Conservation (phyloP, 192 early-diverging fungal genomes). For the Linnemannia hyalina region DNA sequence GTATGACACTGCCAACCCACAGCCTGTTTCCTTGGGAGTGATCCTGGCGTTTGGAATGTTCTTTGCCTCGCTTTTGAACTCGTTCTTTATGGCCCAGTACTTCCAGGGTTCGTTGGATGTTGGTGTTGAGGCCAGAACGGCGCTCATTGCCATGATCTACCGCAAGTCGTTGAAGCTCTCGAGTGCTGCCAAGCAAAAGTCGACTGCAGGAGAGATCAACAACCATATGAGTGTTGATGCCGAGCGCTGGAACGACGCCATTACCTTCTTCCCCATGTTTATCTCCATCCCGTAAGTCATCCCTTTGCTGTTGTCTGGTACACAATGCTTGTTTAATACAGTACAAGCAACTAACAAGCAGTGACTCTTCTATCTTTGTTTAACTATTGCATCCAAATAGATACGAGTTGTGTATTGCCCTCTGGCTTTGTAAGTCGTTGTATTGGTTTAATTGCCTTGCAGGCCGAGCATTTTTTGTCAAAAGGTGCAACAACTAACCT, state of each 20-base stretch:
- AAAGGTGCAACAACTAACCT: neutral
- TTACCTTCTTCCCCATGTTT: conserved; percentile 41
- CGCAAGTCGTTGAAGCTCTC: conserved; percentile 54
- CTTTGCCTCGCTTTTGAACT: conserved; percentile 34
- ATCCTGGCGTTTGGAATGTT: conserved; percentile 58
- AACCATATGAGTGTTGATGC: conserved; percentile 61
- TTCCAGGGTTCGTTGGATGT: conserved; percentile 41
- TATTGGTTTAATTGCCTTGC: neutral
- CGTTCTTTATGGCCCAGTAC: conserved; percentile 51
- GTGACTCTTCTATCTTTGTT: neutral
- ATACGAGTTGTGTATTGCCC: conserved; percentile 41
- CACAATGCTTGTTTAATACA: neutral
- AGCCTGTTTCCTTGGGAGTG: conserved; percentile 41
- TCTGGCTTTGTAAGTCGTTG: conserved; percentile 43
- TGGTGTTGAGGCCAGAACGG: conserved; percentile 47
- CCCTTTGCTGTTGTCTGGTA: neutral
- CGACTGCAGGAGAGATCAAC: conserved; percentile 56
- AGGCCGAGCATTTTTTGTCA: neutral
- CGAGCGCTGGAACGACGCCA: conserved; percentile 35
- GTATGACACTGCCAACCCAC: conserved; percentile 10
- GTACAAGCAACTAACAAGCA: neutral
- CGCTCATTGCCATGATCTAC: conserved; percentile 58
- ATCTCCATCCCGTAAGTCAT: conserved; percentile 28
- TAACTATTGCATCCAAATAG: neutral
- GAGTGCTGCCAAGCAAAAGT: conserved; percentile 47